Percentiles rank a stretch among this genome's conserved stretches.
phyloP scores from a whole-genome alignment of 805 yeast genomes.

The Suhomyces tanzawaensis region DNA sequence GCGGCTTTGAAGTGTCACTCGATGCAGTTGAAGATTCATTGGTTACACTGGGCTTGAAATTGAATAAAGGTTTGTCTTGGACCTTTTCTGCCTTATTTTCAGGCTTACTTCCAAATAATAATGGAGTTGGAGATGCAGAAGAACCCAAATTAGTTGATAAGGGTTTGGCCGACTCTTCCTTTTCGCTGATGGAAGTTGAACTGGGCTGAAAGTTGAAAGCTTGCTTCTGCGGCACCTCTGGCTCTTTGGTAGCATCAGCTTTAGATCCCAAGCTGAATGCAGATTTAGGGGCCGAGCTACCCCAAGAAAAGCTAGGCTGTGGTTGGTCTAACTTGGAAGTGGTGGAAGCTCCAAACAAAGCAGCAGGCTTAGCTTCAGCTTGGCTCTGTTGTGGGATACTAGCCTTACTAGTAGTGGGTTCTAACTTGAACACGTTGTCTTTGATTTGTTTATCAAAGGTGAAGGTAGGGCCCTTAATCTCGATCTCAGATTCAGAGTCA shows the following conservation, averaged over 20 bases:
- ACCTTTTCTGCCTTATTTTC: neutral
- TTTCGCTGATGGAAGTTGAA: neutral
- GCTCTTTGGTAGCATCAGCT: constrained; percentile 9
- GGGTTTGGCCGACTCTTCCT: neutral
- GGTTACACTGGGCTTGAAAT: constrained; percentile 2
- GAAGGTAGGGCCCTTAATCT: constrained; percentile 73
- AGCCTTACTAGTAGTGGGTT: constrained; percentile 2
- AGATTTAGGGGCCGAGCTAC: constrained; percentile 7
- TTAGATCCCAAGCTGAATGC: constrained; percentile 19
- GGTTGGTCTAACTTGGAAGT: no score
- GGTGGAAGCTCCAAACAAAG: constrained; percentile 19
- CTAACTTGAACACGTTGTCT: constrained; percentile 31
- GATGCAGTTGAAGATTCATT: neutral
- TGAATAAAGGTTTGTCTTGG: constrained; percentile 1
- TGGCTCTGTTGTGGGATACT: neutral
- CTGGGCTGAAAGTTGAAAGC: neutral
- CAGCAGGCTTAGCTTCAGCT: neutral
- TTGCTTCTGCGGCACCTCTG: neutral
- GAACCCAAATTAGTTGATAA: neutral
- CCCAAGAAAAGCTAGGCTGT: no score
- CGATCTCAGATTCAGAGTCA: constrained; percentile 60
- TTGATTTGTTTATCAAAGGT: constrained; percentile 37
- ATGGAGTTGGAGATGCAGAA: neutral
- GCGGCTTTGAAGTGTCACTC: no score
- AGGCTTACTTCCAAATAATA: constrained; percentile 11